Evolutionary conservation across 2,329 filamentous ascomycete genomes (phyloP).

Genomic region (Podosphaera xanthii): DNA sequence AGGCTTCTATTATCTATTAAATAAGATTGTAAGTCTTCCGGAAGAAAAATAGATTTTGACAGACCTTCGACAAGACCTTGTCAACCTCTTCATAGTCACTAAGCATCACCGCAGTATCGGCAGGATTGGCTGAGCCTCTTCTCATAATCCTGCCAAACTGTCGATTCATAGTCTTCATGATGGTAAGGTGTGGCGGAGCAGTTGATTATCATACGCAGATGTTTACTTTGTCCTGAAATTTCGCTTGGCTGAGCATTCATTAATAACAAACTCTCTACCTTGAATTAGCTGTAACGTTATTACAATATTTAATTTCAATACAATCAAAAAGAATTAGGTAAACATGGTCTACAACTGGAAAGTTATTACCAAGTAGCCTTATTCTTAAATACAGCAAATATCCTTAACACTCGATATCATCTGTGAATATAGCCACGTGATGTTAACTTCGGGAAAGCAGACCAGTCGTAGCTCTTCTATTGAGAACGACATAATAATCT

Average conservation of each 20-base stretch:
- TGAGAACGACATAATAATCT: too few species aligned
- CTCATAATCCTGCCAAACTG: constrained; percentile 51
- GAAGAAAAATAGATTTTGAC: constrained; percentile 6
- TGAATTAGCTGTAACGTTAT: neutral
- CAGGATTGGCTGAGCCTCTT: constrained; percentile 47
- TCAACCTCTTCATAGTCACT: constrained; percentile 66
- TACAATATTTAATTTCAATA: neutral
- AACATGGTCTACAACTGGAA: too few species aligned
- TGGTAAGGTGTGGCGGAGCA: neutral
- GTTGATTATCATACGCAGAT: neutral
- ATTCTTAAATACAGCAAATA: too few species aligned
- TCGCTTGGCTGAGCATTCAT: too few species aligned
- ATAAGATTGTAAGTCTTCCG: constrained; percentile 4
- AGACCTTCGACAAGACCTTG: constrained; percentile 47
- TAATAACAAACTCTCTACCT: too few species aligned
- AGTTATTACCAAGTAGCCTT: too few species aligned
- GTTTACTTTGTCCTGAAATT: neutral
- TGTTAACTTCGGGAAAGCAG: too few species aligned
- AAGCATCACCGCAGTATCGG: constrained; percentile 50
- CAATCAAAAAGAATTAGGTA: too few species aligned
- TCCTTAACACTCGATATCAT: too few species aligned
- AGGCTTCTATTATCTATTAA: constrained; percentile 47
- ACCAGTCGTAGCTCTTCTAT: too few species aligned
- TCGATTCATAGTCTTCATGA: constrained; percentile 50
- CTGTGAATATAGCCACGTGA: too few species aligned